Evolutionary conservation across 768 basidiomycete genomes (phyloP).

Genomic region (Lentinula raphanica): DNA sequence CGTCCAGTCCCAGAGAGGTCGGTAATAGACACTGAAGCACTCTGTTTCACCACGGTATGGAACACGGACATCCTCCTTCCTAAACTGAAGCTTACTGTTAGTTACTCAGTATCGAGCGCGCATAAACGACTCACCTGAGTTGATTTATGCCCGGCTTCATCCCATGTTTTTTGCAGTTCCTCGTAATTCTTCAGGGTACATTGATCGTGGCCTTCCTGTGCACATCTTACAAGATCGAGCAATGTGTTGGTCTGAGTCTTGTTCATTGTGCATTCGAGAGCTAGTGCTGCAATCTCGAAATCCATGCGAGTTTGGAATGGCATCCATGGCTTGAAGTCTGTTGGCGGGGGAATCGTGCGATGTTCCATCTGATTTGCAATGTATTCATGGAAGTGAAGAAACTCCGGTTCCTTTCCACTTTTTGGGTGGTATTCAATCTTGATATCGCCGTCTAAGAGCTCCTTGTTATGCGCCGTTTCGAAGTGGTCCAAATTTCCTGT

Average conservation of each 20-base stretch:
- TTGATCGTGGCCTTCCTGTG: background rate
- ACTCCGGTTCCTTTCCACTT: slow-evolving; percentile 7
- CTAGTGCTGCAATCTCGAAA: slow-evolving; percentile 24
- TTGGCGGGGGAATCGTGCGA: background rate
- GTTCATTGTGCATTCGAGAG: slow-evolving; percentile 17
- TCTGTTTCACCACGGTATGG: background rate
- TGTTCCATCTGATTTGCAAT: background rate
- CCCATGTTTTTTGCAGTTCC: slow-evolving; percentile 10
- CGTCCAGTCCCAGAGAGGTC: slow-evolving; percentile 23
- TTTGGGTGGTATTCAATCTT: slow-evolving; percentile 21
- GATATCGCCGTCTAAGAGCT: no score
- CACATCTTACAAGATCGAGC: slow-evolving; percentile 13
- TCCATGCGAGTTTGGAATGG: slow-evolving; percentile 21
- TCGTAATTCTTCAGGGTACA: slow-evolving; percentile 7
- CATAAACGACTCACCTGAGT: background rate
- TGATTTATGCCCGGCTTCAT: background rate
- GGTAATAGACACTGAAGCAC: slow-evolving; percentile 9
- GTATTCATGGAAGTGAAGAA: slow-evolving; percentile 15
- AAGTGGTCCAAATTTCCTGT: background rate
- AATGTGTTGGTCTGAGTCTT: slow-evolving; percentile 13
- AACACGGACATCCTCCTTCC: background rate
- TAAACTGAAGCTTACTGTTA: background rate
- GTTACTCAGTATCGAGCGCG: background rate
- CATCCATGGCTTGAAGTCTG: slow-evolving; percentile 19
- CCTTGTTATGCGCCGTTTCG: slow-evolving; percentile 3